A percentile compares a stretch with the other conserved stretches of the same genome.
Evolutionary conservation across 441 rosid genomes (phyloP).

Genomic region (Sinapis alba): DNA sequence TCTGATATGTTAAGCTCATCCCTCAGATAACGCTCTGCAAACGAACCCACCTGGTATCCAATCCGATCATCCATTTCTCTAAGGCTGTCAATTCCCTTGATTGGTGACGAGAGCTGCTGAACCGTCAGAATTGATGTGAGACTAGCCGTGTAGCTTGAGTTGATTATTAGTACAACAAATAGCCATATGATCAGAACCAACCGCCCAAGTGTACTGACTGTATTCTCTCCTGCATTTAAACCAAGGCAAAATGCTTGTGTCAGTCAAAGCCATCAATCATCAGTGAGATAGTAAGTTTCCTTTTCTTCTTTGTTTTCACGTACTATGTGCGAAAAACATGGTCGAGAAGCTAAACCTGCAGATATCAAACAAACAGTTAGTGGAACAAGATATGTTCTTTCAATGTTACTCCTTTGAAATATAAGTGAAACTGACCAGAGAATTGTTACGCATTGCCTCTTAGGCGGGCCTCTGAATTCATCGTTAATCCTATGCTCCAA

Average conservation of each 20-base stretch:
- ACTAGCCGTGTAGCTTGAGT: constrained; percentile 96
- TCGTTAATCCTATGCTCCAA: constrained; percentile 90
- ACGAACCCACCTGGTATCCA: constrained; percentile 87
- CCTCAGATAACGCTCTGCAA: constrained; percentile 67
- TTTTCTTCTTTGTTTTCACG: constrained; percentile 39
- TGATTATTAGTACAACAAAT: constrained; percentile 86
- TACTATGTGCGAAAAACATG: constrained; percentile 86
- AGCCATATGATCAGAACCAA: constrained; percentile 88
- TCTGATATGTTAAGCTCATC: constrained; percentile 71
- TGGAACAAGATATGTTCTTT: neutral
- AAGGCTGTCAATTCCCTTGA: constrained; percentile 78
- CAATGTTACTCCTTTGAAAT: neutral
- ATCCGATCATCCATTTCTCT: constrained; percentile 60
- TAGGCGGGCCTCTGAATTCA: constrained; percentile 93
- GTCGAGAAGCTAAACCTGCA: constrained; percentile 99
- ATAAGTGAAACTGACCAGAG: constrained; percentile 64
- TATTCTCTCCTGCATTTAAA: constrained; percentile 73
- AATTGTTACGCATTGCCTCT: constrained; percentile 67
- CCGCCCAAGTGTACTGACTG: constrained; percentile 82
- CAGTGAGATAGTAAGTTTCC: constrained; percentile 1
- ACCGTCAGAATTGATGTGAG: constrained; percentile 90
- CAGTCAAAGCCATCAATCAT: constrained; percentile 20
- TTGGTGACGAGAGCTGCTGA: constrained; percentile 77
- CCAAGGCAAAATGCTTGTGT: constrained; percentile 20
- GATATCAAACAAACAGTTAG: constrained; percentile 31